These are phyloP conservation scores for Cystobasidium ongulense DNA, from an alignment of 768 basidiomycete genomes.

Conservation along the genomic window DNA sequence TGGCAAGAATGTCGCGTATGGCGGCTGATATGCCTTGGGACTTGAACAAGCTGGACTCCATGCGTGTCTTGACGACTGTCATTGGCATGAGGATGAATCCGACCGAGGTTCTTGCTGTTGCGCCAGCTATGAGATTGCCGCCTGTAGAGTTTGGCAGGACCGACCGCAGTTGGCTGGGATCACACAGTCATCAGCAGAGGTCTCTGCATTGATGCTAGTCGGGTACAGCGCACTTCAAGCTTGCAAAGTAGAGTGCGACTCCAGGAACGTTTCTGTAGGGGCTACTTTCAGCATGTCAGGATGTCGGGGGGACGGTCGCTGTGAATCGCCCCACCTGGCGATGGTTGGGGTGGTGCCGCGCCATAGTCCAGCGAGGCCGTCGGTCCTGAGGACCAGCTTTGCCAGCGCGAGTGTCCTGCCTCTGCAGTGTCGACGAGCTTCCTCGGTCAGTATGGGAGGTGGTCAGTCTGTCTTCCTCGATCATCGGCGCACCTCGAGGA, in stretches of 20 bases:
- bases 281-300: not conserved
- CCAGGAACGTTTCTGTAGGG: conserved; percentile 18
- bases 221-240: not conserved
- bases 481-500: not conserved
- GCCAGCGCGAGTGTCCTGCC: not conserved
- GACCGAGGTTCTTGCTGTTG: conserved; percentile 7
- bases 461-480: not conserved
- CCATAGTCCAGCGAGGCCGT: conserved; percentile 17
- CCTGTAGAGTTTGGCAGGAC: conserved; percentile 8
- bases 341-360: conserved; percentile 25
- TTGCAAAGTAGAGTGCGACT: conserved; percentile 28
- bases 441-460: not conserved
- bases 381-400: not conserved
- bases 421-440: not conserved
- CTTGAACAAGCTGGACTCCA: conserved; percentile 18
- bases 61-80: conserved; percentile 28
- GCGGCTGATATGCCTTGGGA: not conserved
- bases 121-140: conserved; percentile 19
- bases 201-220: not conserved
- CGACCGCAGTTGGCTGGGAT: conserved; percentile 2
- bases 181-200: not conserved
- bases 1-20: not conserved
- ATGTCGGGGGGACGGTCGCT: not conserved
- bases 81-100: conserved; percentile 29
- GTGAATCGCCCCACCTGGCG: conserved; percentile 17